Evolutionary conservation across 208 protist genomes (phyloP).

Genomic region (Wallacemonas rigidus): DNA sequence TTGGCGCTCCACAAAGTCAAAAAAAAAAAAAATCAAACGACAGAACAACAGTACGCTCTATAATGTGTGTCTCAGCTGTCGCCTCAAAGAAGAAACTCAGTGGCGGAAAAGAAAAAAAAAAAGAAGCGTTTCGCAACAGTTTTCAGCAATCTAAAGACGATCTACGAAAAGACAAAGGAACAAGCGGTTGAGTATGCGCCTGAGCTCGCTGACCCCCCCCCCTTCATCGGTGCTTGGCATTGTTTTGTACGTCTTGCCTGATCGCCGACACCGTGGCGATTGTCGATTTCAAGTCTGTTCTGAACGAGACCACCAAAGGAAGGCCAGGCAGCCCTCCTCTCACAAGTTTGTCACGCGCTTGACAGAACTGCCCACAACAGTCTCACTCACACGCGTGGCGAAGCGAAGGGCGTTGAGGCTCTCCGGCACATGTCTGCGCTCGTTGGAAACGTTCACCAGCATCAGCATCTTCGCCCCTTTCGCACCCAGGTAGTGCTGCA

Average conservation of each 20-base stretch:
- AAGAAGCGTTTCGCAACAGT: background rate
- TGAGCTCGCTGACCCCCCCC: no score
- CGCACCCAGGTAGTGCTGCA: constrained; percentile 89
- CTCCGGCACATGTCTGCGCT: constrained; percentile 65
- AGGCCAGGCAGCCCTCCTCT: background rate
- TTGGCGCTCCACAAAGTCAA: background rate
- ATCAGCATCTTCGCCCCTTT: constrained; percentile 93
- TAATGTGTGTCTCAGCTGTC: background rate
- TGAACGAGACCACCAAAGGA: background rate
- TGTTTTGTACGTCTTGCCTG: no score
- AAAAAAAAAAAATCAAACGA: constrained; percentile 17
- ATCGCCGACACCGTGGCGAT: no score
- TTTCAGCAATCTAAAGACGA: background rate
- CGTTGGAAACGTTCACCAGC: constrained; percentile 91
- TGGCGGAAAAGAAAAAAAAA: constrained; percentile 17
- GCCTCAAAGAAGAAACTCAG: constrained; percentile 4
- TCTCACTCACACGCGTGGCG: constrained; percentile 90
- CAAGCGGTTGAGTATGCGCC: background rate
- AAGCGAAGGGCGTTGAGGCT: constrained; percentile 93
- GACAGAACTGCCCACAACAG: constrained; percentile 78
- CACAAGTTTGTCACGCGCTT: constrained; percentile 73
- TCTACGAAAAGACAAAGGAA: constrained; percentile 13
- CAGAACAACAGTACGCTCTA: background rate
- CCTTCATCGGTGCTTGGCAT: no score
- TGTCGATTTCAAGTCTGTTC: background rate